These are phyloP conservation scores for Leccinum obscurum DNA, from an alignment of 768 basidiomycete species.

Conservation along the genomic window DNA sequence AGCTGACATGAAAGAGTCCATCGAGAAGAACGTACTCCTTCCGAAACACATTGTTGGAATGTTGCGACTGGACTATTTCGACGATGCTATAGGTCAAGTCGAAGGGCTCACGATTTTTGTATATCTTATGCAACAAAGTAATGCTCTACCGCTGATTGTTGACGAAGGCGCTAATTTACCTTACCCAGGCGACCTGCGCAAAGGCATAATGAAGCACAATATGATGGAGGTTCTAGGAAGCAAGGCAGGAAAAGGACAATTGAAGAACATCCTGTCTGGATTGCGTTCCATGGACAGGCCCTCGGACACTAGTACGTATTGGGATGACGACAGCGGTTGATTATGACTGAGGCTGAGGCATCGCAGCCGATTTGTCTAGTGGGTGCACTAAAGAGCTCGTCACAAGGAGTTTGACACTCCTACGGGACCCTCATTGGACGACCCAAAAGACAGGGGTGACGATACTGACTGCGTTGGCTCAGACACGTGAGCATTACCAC, in stretches of 20 bases:
- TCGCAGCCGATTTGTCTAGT: too few species aligned
- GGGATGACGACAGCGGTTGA: too few species aligned
- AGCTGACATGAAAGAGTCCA: constrained; percentile 17
- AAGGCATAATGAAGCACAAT: constrained; percentile 10
- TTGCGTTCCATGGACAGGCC: too few species aligned
- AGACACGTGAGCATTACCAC: too few species aligned
- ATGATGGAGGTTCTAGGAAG: constrained; percentile 17
- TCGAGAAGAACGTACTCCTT: constrained; percentile 6
- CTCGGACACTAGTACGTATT: too few species aligned
- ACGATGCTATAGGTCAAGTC: constrained; percentile 23
- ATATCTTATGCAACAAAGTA: constrained; percentile 23
- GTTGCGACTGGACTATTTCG: constrained; percentile 23
- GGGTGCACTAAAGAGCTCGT: too few species aligned
- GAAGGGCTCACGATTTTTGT: constrained; percentile 28
- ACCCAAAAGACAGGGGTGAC: too few species aligned
- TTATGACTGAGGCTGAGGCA: too few species aligned
- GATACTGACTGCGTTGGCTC: too few species aligned
- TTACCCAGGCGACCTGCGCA: constrained; percentile 11
- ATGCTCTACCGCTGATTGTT: not conserved
- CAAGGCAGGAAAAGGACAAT: constrained; percentile 3
- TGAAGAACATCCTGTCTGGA: too few species aligned
- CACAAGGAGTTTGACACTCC: too few species aligned
- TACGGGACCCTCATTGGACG: too few species aligned
- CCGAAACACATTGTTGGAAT: constrained; percentile 16
- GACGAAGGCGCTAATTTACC: not conserved